Evolutionary conservation across 441 rosid species (phyloP).

Genomic region (Gossypium trilobum): DNA sequence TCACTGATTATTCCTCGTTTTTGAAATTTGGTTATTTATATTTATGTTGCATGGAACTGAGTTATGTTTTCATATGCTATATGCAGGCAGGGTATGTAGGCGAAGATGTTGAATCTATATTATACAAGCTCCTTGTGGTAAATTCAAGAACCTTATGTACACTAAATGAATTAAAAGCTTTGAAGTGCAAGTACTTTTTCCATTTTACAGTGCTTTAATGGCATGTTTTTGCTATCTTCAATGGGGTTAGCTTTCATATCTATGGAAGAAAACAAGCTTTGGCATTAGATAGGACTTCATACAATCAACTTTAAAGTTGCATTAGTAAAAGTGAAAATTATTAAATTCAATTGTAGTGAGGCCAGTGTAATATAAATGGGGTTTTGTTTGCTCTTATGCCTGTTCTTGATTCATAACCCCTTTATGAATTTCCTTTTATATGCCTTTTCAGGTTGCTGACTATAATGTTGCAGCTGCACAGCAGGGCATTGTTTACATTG

Average conservation of each 20-base stretch:
- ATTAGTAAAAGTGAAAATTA: not conserved
- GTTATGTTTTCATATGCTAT: conserved; percentile 12
- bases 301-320: not conserved
- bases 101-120: conserved; percentile 93
- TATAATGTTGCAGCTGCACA: conserved; percentile 97
- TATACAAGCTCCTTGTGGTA: conserved; percentile 87
- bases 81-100: conserved; percentile 98
- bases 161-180: not conserved
- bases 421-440: not conserved
- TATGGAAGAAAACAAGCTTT: conserved; percentile 3
- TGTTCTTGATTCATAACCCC: not conserved
- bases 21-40: not conserved
- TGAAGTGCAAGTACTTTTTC: not conserved
- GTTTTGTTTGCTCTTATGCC: not conserved
- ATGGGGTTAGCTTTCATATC: not conserved
- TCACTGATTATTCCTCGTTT: not conserved
- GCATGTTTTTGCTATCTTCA: not conserved
- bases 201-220: not conserved
- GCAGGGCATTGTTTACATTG: conserved; percentile 96
- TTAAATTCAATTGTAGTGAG: not conserved
- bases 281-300: not conserved
- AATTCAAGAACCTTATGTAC: conserved; percentile 9
- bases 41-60: not conserved
- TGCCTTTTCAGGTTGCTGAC: conserved; percentile 62
- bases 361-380: not conserved